phyloP scores from a whole-genome alignment of 768 basidiomycete species.

The Dioszegia hungarica region DNA sequence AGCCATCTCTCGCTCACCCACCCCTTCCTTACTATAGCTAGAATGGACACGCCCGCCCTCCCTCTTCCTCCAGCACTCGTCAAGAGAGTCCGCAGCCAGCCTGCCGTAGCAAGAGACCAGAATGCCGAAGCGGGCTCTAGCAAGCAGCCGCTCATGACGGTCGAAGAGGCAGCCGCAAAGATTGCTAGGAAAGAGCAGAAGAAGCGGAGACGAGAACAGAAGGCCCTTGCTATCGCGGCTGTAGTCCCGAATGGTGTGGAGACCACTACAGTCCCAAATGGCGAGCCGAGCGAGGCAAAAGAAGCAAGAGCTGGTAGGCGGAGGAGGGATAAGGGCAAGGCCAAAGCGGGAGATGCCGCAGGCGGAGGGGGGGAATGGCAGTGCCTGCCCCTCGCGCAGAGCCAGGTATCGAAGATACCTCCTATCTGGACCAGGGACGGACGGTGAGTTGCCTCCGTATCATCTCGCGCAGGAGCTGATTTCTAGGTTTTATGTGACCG shows the following conservation, averaged over 20 bases:
- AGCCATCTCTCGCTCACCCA: neutral
- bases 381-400: constrained; percentile 34
- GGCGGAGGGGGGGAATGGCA: constrained; percentile 15
- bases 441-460: constrained; percentile 55
- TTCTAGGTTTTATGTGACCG: constrained; percentile 79
- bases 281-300: too few species aligned
- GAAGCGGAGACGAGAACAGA: neutral
- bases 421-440: constrained; percentile 85
- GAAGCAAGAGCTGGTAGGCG: too few species aligned
- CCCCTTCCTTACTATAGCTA: neutral
- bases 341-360: neutral
- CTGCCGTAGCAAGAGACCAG: neutral
- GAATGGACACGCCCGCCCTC: neutral
- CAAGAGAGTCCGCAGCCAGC: too few species aligned
- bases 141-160: neutral
- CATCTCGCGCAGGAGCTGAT: neutral
- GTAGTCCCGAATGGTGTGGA: too few species aligned
- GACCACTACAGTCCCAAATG: too few species aligned
- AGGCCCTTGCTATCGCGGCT: too few species aligned
- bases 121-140: constrained; percentile 1
- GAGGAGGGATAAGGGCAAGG: neutral
- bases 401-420: constrained; percentile 48
- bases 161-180: too few species aligned
- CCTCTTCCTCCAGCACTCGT: neutral
- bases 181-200: neutral